Evolutionary conservation across 2,329 filamentous ascomycete species (phyloP), one percentile per base, ranked within the genome.

Genomic region (Venturia effusa): DNA sequence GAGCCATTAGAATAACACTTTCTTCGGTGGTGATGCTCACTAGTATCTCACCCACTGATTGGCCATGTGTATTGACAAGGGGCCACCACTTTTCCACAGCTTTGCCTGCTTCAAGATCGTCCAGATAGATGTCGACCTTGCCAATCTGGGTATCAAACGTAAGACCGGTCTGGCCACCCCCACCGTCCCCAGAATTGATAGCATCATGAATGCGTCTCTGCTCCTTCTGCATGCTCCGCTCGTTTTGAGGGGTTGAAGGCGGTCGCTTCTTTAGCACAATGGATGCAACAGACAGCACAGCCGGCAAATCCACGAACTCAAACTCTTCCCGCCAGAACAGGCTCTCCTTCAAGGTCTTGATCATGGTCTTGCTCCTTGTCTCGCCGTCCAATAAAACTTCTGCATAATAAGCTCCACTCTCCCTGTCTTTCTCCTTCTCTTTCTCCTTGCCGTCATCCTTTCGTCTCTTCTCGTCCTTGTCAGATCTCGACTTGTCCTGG

Each of bases 11-110:
- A 11, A 97, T 92, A 7, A 96, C 89, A 61, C 94, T 85, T 75
- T 99, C 93, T 63, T 96, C 90, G 67, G 94, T 86, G 55, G 88
- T 86, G 27, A 95, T 81, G 71, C 87, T 91, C 75, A 97, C 84
- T 61, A 96, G 81, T 78, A 96, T 88, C 66, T 92, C 90, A 34
- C 92, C 93, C 60, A 96, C 83, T 0, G 82, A 79, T 69, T 92
- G 88, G 66, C 90, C 86, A 67, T 84, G 86, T 68, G 88, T 87
- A 70, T 96, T 90, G 60, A 87, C 76, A 27, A 96, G 84, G 19
- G 87, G 88, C 79, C 91, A 88, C 93, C 81, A 97, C 70, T 92
- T 88, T 74, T 97, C 93, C 40, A 87, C 82, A 64, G 93, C 89
- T 70, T 88, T 88, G 19, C 87, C 88, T 0, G 84, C 81, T 43